phyloP scores from a whole-genome alignment of 2,329 filamentous ascomycete genomes.

The Ceratocystis harringtonii region DNA sequence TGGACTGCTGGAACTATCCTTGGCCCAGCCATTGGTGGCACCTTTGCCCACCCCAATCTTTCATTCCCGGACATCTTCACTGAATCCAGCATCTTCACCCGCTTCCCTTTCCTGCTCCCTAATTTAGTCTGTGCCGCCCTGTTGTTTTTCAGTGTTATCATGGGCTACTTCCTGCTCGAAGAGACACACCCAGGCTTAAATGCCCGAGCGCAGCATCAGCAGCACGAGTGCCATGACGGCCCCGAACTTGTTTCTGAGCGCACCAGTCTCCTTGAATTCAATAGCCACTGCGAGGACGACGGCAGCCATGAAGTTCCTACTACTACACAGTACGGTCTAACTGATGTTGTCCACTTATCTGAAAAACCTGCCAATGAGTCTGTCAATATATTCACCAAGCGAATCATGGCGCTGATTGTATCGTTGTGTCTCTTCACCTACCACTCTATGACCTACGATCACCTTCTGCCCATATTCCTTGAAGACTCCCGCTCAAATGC shows the following conservation, averaged over 20 bases:
- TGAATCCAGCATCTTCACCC: conserved; percentile 51
- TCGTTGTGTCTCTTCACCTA: conserved; percentile 84
- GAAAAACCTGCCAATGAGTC: conserved; percentile 21
- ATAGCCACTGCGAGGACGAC: conserved; percentile 22
- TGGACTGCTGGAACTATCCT: conserved; percentile 86
- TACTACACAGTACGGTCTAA: background rate
- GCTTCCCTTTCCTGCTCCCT: conserved; percentile 74
- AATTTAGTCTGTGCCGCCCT: conserved; percentile 71
- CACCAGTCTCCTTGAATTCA: conserved; percentile 57
- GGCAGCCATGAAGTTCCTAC: conserved; percentile 27
- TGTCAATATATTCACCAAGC: conserved; percentile 16
- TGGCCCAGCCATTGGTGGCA: conserved; percentile 74
- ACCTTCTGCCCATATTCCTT: conserved; percentile 81
- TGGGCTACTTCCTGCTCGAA: conserved; percentile 67
- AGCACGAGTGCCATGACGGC: conserved; percentile 28
- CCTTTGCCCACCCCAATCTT: conserved; percentile 63
- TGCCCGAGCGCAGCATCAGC: conserved; percentile 27
- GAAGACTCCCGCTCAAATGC: conserved; percentile 51
- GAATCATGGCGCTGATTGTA: conserved; percentile 41
- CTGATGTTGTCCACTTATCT: conserved; percentile 11
- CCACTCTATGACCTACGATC: conserved; percentile 89
- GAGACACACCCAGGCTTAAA: conserved; percentile 83
- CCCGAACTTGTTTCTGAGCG: conserved; percentile 36
- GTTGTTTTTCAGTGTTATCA: conserved; percentile 61
- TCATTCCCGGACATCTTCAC: conserved; percentile 61